Conservation (phyloP, 1,284 basidiomycete species). For the Ceratobasidium sp. region DNA sequence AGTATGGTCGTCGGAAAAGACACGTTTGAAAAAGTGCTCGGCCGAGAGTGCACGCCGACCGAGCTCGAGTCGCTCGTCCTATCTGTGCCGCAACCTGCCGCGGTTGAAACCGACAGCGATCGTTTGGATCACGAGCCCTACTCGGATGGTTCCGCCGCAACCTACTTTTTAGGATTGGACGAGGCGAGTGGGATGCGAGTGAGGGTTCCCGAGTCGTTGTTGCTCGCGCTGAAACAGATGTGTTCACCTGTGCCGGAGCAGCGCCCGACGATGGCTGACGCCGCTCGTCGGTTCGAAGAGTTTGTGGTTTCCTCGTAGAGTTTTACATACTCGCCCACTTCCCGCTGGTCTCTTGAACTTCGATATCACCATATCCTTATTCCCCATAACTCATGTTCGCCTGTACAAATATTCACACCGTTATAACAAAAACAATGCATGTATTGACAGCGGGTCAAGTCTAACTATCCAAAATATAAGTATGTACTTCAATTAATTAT, state of each 20-base stretch:
- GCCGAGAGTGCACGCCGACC: conserved; percentile 17
- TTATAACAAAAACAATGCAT: conserved; percentile 25
- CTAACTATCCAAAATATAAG: conserved; percentile 14
- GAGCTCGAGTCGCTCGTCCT: conserved; percentile 28
- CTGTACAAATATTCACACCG: not conserved
- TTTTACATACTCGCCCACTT: not conserved
- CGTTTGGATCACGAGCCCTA: conserved; percentile 26
- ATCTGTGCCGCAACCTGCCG: not conserved
- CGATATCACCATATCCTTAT: not conserved
- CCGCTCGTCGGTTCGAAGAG: conserved; percentile 22
- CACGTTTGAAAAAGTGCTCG: conserved; percentile 26
- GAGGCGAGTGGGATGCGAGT: not conserved
- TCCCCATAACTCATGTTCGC: not conserved
- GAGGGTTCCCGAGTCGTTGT: conserved; percentile 32
- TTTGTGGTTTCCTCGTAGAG: not conserved
- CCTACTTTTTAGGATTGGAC: conserved; percentile 31
- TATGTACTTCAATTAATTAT: conserved; percentile 41
- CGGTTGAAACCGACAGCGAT: not conserved
- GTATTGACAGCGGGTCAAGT: conserved; percentile 34
- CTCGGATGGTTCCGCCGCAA: conserved; percentile 40
- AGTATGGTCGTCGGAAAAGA: conserved; percentile 22
- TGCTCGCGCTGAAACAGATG: conserved; percentile 42
- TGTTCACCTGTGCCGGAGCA: conserved; percentile 38
- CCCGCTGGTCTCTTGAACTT: not conserved
- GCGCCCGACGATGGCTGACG: conserved; percentile 43